phyloP scores from a whole-genome alignment of 2,329 filamentous ascomycete genomes.

The Nemania sp. region DNA sequence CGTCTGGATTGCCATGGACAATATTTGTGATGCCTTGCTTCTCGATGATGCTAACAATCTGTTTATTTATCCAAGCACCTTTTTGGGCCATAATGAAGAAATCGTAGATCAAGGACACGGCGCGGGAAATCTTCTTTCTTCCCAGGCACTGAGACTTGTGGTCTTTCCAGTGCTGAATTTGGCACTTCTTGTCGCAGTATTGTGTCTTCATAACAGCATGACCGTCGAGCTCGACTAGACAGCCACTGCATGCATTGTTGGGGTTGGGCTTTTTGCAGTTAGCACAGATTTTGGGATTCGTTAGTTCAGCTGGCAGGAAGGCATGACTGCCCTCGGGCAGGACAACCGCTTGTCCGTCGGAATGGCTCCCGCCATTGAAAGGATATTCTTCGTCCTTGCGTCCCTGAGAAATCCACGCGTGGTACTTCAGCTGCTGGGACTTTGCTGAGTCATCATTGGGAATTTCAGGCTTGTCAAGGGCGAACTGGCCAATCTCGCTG shows the following conservation, averaged over 20 bases:
- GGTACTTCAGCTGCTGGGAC: slow-evolving; percentile 13
- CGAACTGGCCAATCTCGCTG: slow-evolving; percentile 11
- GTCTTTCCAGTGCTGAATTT: slow-evolving; percentile 17
- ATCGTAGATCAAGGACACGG: slow-evolving; percentile 12
- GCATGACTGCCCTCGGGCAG: neutral
- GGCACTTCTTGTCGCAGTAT: slow-evolving; percentile 20
- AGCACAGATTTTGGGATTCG: slow-evolving; percentile 10
- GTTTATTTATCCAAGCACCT: slow-evolving; percentile 4
- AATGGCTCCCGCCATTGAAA: neutral
- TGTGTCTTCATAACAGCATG: slow-evolving; percentile 14
- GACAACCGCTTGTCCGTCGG: neutral
- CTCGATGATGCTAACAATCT: slow-evolving; percentile 5
- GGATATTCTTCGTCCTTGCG: slow-evolving; percentile 21
- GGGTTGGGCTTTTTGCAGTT: slow-evolving; percentile 11
- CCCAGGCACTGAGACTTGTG: slow-evolving; percentile 15
- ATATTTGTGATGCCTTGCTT: slow-evolving; percentile 11
- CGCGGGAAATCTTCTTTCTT: slow-evolving; percentile 9
- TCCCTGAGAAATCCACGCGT: slow-evolving; percentile 17
- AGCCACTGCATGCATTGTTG: slow-evolving; percentile 7
- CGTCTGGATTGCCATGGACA: neutral
- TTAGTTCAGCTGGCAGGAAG: slow-evolving; percentile 15
- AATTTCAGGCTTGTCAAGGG: slow-evolving; percentile 16
- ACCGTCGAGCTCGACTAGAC: slow-evolving; percentile 5
- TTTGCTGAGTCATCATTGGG: slow-evolving; percentile 16
- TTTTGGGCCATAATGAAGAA: slow-evolving; percentile 17